Base-by-base conservation (phyloP, 306 rosid species). In the Lithocarpus polystachyus region DNA sequence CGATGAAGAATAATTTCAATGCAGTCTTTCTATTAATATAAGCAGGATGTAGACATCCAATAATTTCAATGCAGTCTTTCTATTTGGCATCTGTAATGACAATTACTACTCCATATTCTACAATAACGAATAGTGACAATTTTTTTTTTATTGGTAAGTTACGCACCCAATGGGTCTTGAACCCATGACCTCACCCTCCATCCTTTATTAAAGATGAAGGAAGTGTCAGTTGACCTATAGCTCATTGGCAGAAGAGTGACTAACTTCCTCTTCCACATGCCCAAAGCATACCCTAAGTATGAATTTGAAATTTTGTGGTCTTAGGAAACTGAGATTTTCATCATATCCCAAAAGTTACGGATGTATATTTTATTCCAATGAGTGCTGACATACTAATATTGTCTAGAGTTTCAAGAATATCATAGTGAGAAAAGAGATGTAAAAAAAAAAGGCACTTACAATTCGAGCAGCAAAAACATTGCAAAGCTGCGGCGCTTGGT, bases 401-500 rank as follows among this genome's bases (percentile, higher is more conserved):
- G 65, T 43, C 18, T 26, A 26, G 26, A 23, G 64, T 56, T 10
- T 18, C 68, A 24, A 40, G 70, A 28, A 5, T 33, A 73, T 55
- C 0, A 23, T 7, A 29, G n/a, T 17, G 52, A 54, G 52, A 69
- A 43, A 74, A 74, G 53, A 23, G 9, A 48, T 48, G 45, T 48
- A 3, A 48, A 48, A 48, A 45, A 52, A 57, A 26, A 76, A 1
- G 80, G 68, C 53, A 64, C 92, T 77, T 75, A 92, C 99, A 78
- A 92, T 81, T 81, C 97, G 89, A 75, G 97, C 89, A n/a, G 97
- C 92, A 72, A 95, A 91, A 72, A 92, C 97, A 90, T 83, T 95
- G 88, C 89, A 85, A 4, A 95, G 95, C 52, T 95, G 99, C 1
- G 99, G 99, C 75, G 98, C 91, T 81, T 95, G 99, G 84, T 95